These are phyloP conservation scores for Lasiosphaeria miniovina DNA, from an alignment of 495 filamentous ascomycete species.

Conservation along the genomic window DNA sequence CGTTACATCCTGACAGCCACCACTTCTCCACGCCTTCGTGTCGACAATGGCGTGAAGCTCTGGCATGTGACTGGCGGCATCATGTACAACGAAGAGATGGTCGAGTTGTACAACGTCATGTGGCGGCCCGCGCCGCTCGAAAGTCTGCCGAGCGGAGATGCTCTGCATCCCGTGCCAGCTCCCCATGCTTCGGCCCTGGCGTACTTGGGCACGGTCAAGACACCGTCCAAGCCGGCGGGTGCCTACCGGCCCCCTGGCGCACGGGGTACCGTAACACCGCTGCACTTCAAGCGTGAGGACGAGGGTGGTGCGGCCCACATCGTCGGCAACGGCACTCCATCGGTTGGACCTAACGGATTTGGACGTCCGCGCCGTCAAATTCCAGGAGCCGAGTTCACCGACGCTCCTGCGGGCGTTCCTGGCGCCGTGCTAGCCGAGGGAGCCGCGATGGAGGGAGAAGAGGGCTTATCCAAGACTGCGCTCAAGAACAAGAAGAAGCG, in stretches of 20 bases:
- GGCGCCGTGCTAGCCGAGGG: slow-evolving; percentile 69
- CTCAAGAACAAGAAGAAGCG: slow-evolving; percentile 99
- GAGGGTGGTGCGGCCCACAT: slow-evolving; percentile 89
- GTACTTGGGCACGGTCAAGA: slow-evolving; percentile 81
- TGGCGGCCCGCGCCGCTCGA: slow-evolving; percentile 75
- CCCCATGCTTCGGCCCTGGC: slow-evolving; percentile 82
- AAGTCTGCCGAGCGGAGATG: slow-evolving; percentile 63
- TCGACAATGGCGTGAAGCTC: slow-evolving; percentile 93
- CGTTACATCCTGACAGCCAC: slow-evolving; percentile 94
- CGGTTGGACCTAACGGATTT: slow-evolving; percentile 71
- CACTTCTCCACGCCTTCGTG: slow-evolving; percentile 86
- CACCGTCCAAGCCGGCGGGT: slow-evolving; percentile 89
- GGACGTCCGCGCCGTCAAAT: slow-evolving; percentile 60
- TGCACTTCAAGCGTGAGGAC: slow-evolving; percentile 96
- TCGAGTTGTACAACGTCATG: slow-evolving; percentile 86
- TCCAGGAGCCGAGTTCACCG: slow-evolving; percentile 51
- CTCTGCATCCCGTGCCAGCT: slow-evolving; percentile 69
- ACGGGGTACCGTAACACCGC: slow-evolving; percentile 78
- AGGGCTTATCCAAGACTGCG: slow-evolving; percentile 78
- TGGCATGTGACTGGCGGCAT: slow-evolving; percentile 90
- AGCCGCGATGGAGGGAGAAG: slow-evolving; percentile 52
- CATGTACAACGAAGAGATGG: slow-evolving; percentile 93
- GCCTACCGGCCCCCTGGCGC: slow-evolving; percentile 97
- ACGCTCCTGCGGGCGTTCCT: slow-evolving; percentile 52
- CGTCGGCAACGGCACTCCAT: slow-evolving; percentile 69